Percentiles rank a stretch among this genome's conserved stretches.
Evolutionary conservation across 306 rosid species (phyloP).

Genomic region (Pyrus bretschneideri): DNA sequence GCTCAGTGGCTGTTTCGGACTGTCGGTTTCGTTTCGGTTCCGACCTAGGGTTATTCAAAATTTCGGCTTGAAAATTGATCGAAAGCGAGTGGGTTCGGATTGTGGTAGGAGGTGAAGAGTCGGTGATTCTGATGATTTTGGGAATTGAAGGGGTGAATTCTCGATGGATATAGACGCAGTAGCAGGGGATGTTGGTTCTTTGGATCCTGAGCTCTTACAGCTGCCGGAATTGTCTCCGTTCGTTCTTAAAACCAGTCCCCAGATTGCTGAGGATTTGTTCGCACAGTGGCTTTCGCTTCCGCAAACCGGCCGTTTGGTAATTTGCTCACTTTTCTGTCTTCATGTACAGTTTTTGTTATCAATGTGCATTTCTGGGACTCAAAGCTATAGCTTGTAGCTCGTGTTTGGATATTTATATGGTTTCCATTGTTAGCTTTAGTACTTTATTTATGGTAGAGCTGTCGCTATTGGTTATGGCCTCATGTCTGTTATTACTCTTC

Average conservation of each 20-base stretch:
- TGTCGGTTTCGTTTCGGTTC: neutral
- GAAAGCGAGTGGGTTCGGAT: neutral
- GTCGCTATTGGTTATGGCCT: neutral
- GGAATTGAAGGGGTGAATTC: neutral
- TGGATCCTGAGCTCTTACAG: conserved; percentile 72
- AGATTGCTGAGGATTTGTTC: conserved; percentile 62
- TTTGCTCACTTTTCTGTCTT: neutral
- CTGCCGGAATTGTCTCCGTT: conserved; percentile 64
- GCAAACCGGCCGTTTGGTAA: conserved; percentile 67
- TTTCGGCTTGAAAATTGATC: neutral
- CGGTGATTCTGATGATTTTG: conserved; percentile 4
- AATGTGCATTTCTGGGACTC: neutral
- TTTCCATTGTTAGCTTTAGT: neutral
- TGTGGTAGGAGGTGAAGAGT: neutral
- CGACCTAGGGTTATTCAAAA: neutral
- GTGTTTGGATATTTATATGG: neutral
- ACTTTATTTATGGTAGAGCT: neutral
- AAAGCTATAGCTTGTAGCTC: neutral
- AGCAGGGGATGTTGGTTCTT: conserved; percentile 32
- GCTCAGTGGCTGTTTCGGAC: neutral
- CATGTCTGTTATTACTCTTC: neutral
- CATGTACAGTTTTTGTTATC: neutral
- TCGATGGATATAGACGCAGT: conserved; percentile 61
- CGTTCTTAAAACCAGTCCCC: conserved; percentile 51
- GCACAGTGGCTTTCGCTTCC: conserved; percentile 83